Evolutionary conservation across 148 eudicot genomes (phyloP).

Genomic region (Spergularia marina): DNA sequence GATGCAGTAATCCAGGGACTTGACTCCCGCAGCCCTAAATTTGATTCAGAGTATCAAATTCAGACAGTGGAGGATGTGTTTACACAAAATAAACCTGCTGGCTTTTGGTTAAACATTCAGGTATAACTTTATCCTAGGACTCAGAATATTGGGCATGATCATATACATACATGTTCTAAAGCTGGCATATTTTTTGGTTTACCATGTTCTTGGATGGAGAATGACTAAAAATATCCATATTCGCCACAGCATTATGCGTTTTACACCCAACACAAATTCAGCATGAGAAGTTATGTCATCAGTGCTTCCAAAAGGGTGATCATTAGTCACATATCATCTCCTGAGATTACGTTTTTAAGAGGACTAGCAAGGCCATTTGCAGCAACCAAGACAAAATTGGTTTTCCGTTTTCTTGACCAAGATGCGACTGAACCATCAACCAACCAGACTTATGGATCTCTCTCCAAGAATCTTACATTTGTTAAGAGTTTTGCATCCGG

Average conservation of each 20-base stretch:
- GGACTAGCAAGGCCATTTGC: slow-evolving; percentile 48
- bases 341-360: slow-evolving; percentile 71
- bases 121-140: slow-evolving; percentile 31
- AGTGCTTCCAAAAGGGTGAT: slow-evolving; percentile 42
- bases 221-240: not conserved
- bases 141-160: not conserved
- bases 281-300: slow-evolving; percentile 59
- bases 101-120: slow-evolving; percentile 80
- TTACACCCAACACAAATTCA: slow-evolving; percentile 65
- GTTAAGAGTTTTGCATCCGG: slow-evolving; percentile 85
- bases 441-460: slow-evolving; percentile 75
- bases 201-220: not conserved
- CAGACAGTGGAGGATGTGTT: slow-evolving; percentile 53
- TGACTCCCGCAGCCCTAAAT: slow-evolving; percentile 36
- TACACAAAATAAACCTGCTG: slow-evolving; percentile 38
- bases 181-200: not conserved
- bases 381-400: slow-evolving; percentile 49
- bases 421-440: slow-evolving; percentile 58
- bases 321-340: slow-evolving; percentile 72
- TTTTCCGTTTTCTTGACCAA: slow-evolving; percentile 60
- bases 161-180: not conserved
- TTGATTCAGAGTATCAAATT: slow-evolving; percentile 40
- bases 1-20: slow-evolving; percentile 62
- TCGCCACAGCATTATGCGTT: slow-evolving; percentile 70
- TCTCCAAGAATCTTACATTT: slow-evolving; percentile 59